These are phyloP conservation scores for Lyophyllum decastes DNA, from an alignment of 768 basidiomycete genomes.

Conservation along the genomic window DNA sequence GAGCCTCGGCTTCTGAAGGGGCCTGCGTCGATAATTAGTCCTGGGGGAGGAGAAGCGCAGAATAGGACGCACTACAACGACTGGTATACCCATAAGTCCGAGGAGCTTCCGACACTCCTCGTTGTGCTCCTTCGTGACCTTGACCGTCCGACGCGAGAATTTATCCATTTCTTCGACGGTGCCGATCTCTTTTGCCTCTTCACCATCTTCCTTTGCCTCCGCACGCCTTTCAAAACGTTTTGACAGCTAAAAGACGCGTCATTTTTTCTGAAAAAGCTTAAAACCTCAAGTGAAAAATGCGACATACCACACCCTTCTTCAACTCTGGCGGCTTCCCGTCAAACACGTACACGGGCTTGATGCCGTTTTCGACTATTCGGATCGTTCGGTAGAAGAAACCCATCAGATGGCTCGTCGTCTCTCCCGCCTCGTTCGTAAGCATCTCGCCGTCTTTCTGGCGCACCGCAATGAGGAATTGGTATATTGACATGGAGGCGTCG, in stretches of 20 bases:
- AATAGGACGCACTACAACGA: constrained; percentile 68
- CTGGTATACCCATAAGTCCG: constrained; percentile 95
- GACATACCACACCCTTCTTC: constrained; percentile 93
- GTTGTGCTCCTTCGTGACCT: constrained; percentile 94
- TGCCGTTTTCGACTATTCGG: constrained; percentile 96
- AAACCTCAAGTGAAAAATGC: not conserved
- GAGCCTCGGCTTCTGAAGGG: constrained; percentile 97
- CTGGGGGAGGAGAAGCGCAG: not conserved
- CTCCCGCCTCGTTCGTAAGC: constrained; percentile 96
- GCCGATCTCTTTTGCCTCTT: constrained; percentile 95
- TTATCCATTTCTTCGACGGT: constrained; percentile 92
- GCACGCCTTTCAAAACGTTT: constrained; percentile 92
- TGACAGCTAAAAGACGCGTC: constrained; percentile 62
- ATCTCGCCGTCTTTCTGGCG: constrained; percentile 95
- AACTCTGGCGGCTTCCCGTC: constrained; percentile 98
- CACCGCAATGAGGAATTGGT: constrained; percentile 98
- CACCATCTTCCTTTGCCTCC: constrained; percentile 92
- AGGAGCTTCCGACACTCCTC: constrained; percentile 90
- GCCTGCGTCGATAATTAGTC: constrained; percentile 52
- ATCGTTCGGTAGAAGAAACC: constrained; percentile 98
- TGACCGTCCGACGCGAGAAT: constrained; percentile 87
- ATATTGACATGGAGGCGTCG: constrained; percentile 97
- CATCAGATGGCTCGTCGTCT: constrained; percentile 98
- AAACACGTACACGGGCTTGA: constrained; percentile 97
- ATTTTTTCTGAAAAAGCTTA: not conserved